Percentiles rank a stretch among this genome's conserved stretches.
Evolutionary conservation across 352 stramenopile species (phyloP).

Genomic region (Phytophthora agathidicida): DNA sequence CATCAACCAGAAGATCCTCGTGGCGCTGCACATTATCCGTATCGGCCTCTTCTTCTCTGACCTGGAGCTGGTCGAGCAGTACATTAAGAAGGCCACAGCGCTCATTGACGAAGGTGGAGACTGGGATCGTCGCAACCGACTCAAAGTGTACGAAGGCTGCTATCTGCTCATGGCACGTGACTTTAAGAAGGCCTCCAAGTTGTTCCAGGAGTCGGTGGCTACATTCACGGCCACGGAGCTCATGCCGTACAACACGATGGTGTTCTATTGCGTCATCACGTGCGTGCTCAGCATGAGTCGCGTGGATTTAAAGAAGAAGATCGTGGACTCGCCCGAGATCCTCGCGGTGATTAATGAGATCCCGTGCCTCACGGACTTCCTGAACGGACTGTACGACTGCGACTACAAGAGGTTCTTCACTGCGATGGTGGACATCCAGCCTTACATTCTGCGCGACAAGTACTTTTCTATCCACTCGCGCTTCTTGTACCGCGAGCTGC

Average conservation of each 20-base stretch:
- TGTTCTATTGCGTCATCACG: conserved; percentile 97
- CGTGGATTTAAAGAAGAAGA: conserved; percentile 97
- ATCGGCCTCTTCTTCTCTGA: conserved; percentile 91
- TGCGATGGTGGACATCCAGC: conserved; percentile 89
- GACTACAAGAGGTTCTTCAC: conserved; percentile 98
- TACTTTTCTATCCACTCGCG: conserved; percentile 93
- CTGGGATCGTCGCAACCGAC: conserved; percentile 98
- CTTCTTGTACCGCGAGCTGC: conserved; percentile 97
- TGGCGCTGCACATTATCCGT: conserved; percentile 93
- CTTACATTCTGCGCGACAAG: conserved; percentile 90
- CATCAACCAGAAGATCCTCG: conserved; percentile 98
- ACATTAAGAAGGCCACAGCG: conserved; percentile 90
- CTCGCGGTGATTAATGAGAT: conserved; percentile 89
- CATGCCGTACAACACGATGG: conserved; percentile 97
- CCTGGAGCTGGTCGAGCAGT: conserved; percentile 79
- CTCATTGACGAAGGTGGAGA: conserved; percentile 96
- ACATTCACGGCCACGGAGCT: conserved; percentile 99
- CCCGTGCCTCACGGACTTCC: conserved; percentile 78
- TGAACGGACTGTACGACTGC: conserved; percentile 97
- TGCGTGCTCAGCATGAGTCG: conserved; percentile 94
- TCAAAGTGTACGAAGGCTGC: conserved; percentile 98
- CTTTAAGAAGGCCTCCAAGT: conserved; percentile 92
- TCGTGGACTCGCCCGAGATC: conserved; percentile 98
- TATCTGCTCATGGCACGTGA: conserved; percentile 94
- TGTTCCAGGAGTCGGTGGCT: conserved; percentile 97